Base-by-base conservation (phyloP, 2,329 filamentous ascomycete species). In the Plectosphaerella sp. region DNA sequence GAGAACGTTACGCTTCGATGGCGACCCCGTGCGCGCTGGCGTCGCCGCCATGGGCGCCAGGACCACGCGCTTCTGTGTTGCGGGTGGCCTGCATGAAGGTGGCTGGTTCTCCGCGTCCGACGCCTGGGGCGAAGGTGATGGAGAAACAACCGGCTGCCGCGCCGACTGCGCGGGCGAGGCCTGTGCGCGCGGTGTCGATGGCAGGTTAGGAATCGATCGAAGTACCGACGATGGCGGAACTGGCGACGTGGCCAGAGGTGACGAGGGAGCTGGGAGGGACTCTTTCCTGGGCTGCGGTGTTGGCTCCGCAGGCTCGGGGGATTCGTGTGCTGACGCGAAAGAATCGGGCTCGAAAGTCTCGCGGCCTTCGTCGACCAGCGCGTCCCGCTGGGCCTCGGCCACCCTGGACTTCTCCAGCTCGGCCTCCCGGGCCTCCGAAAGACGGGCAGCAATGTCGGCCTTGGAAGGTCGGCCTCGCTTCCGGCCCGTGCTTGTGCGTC, bases 81-180 rank as follows among this genome's bases (percentile, higher is more conserved):
- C 49, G 58, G 73, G 78, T 2, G 79, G 80, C 50, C 76, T 81
- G 5, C 84, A 84, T 1, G 87, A 88, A 0, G 89, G 89, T 1
- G 88, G 88, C 47, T 82, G 84, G 59, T 93, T 93, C 66, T 94
- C 89, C 0, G 87, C 87, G 63, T 94, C 87, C 0, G 89, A 92
- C 1, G 88, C 87, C 59, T 90, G 88, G 0, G 86, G 86, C 1
- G 88, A 88, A 16, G 80, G 79, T 0, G 86, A 88, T 0, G 84
- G 85, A 1, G 82, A 83, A 6, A 81, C 59, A 1, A 70, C 80
- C 12, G 81, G 67, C 56, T 84, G 81, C 51, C 74, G 76, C 11
- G 79, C 76, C 5, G 75, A 73, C 2, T 73, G 70, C 0, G 73
- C 73, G 1, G 78, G 73, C 1, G 75, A 76, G 22, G 69, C 63